Conservation (phyloP, 2,329 filamentous ascomycete species). For the Fusarium coffeatum region DNA sequence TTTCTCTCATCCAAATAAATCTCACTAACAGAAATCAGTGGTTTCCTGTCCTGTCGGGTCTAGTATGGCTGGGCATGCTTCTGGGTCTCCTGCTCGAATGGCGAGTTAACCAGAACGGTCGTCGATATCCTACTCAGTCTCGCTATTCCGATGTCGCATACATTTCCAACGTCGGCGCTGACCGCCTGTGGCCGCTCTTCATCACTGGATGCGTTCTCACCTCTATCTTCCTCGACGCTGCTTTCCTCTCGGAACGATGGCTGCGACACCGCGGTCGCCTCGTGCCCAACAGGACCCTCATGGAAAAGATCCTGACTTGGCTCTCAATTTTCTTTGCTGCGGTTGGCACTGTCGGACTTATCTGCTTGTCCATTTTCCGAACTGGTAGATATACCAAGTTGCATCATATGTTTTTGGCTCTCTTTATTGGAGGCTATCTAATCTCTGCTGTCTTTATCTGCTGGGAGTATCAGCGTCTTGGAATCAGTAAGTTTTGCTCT, state of each 20-base stretch:
- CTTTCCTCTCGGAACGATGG: conserved; percentile 85
- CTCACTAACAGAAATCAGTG: conserved; percentile 50
- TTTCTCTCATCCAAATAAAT: neutral
- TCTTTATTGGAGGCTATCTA: conserved; percentile 90
- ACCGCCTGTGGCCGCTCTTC: conserved; percentile 79
- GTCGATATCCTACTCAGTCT: conserved; percentile 71
- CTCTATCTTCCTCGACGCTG: conserved; percentile 82
- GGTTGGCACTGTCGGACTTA: conserved; percentile 81
- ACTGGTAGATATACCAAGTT: conserved; percentile 73
- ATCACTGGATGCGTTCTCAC: conserved; percentile 77
- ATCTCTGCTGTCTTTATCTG: conserved; percentile 89
- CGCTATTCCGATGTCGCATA: conserved; percentile 71
- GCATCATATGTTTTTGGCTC: conserved; percentile 80
- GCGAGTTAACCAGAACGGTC: conserved; percentile 66
- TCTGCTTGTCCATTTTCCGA: conserved; percentile 88
- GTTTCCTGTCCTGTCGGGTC: conserved; percentile 76
- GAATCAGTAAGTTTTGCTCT: conserved; percentile 66
- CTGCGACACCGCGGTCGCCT: conserved; percentile 85
- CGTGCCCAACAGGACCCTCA: conserved; percentile 71
- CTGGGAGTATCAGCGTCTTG: conserved; percentile 88
- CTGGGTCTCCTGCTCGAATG: conserved; percentile 78
- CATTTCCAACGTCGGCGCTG: conserved; percentile 75
- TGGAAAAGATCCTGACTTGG: conserved; percentile 71
- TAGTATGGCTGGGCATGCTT: conserved; percentile 74
- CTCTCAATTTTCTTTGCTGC: conserved; percentile 76